phyloP scores from a whole-genome alignment of 108 stramenopile genomes.

The Conticribra weissflogii region DNA sequence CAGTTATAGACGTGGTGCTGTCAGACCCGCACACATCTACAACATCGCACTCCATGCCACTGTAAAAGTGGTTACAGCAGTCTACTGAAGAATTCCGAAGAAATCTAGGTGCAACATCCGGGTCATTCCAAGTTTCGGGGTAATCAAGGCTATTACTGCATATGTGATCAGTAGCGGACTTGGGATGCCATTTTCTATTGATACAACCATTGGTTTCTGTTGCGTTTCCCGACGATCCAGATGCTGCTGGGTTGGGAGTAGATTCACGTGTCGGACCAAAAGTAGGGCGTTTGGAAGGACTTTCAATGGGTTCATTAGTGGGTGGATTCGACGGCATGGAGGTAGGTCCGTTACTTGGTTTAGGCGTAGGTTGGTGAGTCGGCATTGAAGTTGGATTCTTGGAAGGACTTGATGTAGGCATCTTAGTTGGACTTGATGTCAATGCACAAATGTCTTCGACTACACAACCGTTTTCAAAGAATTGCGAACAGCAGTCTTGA shows the following conservation, averaged over 20 bases:
- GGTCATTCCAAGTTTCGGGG: not conserved
- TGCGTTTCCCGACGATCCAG: not conserved
- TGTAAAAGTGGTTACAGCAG: not conserved
- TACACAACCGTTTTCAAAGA: not conserved
- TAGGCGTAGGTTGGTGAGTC: too few relatives aligned
- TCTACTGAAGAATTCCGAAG: not conserved
- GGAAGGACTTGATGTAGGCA: not conserved
- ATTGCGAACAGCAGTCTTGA: not conserved
- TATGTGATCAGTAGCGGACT: not conserved
- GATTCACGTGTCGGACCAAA: too few relatives aligned
- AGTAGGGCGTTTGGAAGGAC: not conserved
- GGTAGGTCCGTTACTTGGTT: too few relatives aligned
- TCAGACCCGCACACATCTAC: not conserved
- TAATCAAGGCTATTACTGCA: not conserved
- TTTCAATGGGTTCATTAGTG: too few relatives aligned
- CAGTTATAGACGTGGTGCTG: not conserved
- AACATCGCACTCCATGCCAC: not conserved
- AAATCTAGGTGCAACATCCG: not conserved
- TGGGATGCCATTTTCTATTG: not conserved
- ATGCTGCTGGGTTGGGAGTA: too few relatives aligned
- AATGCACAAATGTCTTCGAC: not conserved
- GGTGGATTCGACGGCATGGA: too few relatives aligned
- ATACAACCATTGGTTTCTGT: not conserved
- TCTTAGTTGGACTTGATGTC: not conserved
- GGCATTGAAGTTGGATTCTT: too few relatives aligned